These are phyloP conservation scores for Cucurbita moschata DNA, from an alignment of 306 rosid genomes.

Conservation along the genomic window DNA sequence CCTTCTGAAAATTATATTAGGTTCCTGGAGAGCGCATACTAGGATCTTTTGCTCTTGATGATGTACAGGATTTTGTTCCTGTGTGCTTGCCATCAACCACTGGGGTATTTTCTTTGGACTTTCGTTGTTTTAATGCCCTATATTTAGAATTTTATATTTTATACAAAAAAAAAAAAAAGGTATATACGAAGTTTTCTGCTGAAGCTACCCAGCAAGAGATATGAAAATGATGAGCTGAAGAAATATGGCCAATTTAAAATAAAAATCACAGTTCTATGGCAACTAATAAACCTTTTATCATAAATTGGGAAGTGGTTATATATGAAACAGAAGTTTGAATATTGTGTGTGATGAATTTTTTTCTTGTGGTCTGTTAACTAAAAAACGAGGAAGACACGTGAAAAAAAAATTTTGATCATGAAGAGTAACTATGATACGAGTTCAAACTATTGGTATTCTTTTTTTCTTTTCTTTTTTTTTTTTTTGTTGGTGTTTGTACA, in stretches of 20 bases:
- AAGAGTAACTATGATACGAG: background rate
- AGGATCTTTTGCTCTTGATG: slow-evolving; percentile 73
- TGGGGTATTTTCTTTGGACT: slow-evolving; percentile 39
- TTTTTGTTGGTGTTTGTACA: background rate
- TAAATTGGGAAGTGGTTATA: background rate
- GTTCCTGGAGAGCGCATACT: slow-evolving; percentile 88
- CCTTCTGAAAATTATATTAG: slow-evolving; percentile 18
- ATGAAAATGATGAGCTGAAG: background rate
- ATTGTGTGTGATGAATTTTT: background rate
- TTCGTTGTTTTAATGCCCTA: background rate
- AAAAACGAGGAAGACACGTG: background rate
- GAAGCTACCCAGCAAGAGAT: background rate
- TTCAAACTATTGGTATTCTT: background rate
- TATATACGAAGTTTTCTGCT: background rate
- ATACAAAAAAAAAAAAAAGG: background rate
- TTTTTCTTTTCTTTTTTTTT: background rate
- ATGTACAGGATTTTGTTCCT: slow-evolving; percentile 66
- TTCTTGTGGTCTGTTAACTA: background rate
- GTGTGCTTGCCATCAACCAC: slow-evolving; percentile 52
- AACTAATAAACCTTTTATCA: background rate
- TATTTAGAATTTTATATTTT: background rate
- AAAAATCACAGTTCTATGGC: background rate
- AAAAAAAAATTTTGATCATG: background rate
- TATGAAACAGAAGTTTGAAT: background rate
- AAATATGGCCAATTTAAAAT: background rate